Evolutionary conservation across 257 asterid species (phyloP).

Genomic region (Nicotiana paniculata): DNA sequence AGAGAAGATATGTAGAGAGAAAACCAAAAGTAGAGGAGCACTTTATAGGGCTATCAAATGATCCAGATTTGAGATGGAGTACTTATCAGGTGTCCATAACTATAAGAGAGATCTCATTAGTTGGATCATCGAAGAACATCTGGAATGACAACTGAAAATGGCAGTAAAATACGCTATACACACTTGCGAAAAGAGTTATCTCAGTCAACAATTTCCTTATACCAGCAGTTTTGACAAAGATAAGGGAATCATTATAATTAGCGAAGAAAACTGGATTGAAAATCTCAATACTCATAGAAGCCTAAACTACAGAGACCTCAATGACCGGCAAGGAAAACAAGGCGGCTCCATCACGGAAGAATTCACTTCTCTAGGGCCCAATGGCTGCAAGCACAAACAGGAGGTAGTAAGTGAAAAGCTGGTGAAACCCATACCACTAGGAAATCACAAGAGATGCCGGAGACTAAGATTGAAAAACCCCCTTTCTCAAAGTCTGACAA

Average conservation of each 20-base stretch:
- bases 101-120: background rate
- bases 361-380: background rate
- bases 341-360: background rate
- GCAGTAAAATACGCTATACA: background rate
- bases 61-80: background rate
- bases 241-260: no score
- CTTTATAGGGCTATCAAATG: background rate
- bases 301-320: background rate
- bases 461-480: background rate
- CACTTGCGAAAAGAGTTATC: background rate
- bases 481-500: no score
- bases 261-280: background rate
- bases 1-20: background rate
- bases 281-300: background rate
- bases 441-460: background rate
- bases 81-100: background rate
- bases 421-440: background rate
- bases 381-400: background rate
- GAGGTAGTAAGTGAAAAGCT: background rate
- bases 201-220: no score
- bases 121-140: background rate
- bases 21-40: background rate
- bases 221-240: no score
- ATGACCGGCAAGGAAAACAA: no score
- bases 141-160: background rate